Base-by-base conservation (phyloP, 1,284 basidiomycete genomes). In the Xanthoconium separans region DNA sequence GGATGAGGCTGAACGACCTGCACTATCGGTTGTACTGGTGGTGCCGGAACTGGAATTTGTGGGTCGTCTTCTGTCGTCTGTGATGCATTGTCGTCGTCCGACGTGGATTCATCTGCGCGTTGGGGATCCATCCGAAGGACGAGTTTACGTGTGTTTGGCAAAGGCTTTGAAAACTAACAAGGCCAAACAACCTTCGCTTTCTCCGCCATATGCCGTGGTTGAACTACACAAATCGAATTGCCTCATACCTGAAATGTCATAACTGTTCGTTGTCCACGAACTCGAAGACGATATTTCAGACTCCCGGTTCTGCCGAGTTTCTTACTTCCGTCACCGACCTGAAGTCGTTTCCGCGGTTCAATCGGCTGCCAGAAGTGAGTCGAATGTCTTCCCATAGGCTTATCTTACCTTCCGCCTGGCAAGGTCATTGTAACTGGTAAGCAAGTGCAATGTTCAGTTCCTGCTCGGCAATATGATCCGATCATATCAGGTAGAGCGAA, bases 1-100 rank as follows among this genome's bases (percentile, higher is more conserved):
- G 64, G 33, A 12, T 62, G 51, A 33, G 61, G 41, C 18, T 56
- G 62, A n/a, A 56, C 42, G 10, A 60, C 51, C 36, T 64, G 65
- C 12, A 68, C 39, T 2, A 70, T 53, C 7, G 65, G 58, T 10
- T 70, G 70, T 10, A 69, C 71, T 4, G 72, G 66, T 24, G 70
- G 70, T 13, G 71, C 66, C 22, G 75, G 70, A 40, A 69, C 64
- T 4, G 87, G 87, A 12, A 89, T 74, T 65, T 89, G 83, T 20
- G 85, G 86, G 54, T 90, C 89, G 59, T 91, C 89, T 70, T 91
- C 89, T 4, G 89, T 91, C 0, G 88, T 87, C 61, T 91, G 88
- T 4, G 89, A 91, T 1, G 84, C 84, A 41, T 81, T 82, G 62
- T 90, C 89, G 59, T 91, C 88, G 61, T 89, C 87, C 6, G 84